Evolutionary conservation across 2,329 filamentous ascomycete genomes (phyloP), one percentile per base, ranked within the genome.

Genomic region (Chrysosporium queenslandicum): DNA sequence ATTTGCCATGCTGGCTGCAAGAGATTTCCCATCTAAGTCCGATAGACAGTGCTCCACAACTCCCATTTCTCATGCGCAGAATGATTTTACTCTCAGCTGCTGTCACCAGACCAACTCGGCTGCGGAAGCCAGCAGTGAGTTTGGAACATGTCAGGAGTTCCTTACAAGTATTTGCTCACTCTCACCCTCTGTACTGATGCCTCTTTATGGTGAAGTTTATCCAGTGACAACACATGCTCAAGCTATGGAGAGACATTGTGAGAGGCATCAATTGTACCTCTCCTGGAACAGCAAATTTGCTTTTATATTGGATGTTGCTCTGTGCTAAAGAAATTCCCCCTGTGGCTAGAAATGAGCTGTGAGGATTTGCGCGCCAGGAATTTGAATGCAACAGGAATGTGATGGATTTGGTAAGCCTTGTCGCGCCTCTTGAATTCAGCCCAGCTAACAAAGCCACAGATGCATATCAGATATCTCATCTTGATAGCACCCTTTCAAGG

Each of bases 391-490:
- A 74, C 61, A 65, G 63, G 12, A 55, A 66, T 32, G 66, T 74
- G n/a, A 65, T 64, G 2, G 71, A 74, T 54, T 55, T 71, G 56
- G 69, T 71, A 59, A 23, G 68, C 41, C 29, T n/a, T 21, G n/a
- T 8, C n/a, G 5, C 27, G 18, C 2, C 12, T 12, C 5, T 42
- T 36, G 4, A 41, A 20, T 45, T 36, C 3, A 34, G 30, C 46
- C 30, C 37, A 23, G 20, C 29, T 48, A 27, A 55, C 29, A 39
- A 3, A 4, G 27, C 18, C 29, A 32, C 23, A 63, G 61, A 56
- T 50, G 3, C 71, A 74, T 61, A 73, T 74, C 48, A 63, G 72
- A 55, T 74, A 74, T 55, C 56, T 74, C 23, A 58, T 72, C 52
- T 73, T 69, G 58, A 68, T 71, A 50, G 34, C 12, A 25, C 8